Evolutionary conservation across 768 basidiomycete genomes (phyloP).

Genomic region (Leucosporidium scottii): DNA sequence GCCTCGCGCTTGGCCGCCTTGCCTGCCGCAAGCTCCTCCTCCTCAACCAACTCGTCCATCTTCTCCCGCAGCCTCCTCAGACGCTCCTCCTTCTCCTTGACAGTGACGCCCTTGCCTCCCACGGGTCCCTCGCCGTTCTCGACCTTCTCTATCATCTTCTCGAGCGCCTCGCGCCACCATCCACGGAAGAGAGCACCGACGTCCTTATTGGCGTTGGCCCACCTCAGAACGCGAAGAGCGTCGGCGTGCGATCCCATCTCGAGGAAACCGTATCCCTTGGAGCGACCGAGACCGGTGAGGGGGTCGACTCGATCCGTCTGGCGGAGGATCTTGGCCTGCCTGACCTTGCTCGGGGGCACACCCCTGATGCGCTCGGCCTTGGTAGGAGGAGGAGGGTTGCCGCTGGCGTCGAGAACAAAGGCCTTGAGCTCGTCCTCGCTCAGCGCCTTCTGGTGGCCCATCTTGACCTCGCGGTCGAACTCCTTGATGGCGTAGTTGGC

Average conservation of each 20-base stretch:
- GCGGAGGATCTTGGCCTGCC: conserved; percentile 87
- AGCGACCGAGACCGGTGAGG: conserved; percentile 74
- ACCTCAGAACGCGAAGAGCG: conserved; percentile 80
- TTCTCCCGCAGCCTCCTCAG: conserved; percentile 22
- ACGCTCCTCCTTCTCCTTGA: conserved; percentile 28
- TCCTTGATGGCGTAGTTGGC: conserved; percentile 69
- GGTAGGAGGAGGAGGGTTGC: neutral
- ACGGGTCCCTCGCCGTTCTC: conserved; percentile 34
- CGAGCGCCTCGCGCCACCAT: conserved; percentile 78
- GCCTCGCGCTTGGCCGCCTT: conserved; percentile 29
- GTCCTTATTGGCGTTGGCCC: conserved; percentile 82
- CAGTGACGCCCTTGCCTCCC: conserved; percentile 25
- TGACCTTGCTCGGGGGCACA: conserved; percentile 53
- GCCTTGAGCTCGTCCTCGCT: conserved; percentile 63
- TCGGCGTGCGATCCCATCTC: conserved; percentile 84
- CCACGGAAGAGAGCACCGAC: conserved; percentile 58
- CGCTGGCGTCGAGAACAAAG: conserved; percentile 40
- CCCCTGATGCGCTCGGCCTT: conserved; percentile 42
- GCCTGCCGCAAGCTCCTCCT: conserved; percentile 28
- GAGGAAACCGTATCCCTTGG: conserved; percentile 91
- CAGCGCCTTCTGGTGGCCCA: conserved; percentile 55
- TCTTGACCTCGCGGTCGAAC: conserved; percentile 72
- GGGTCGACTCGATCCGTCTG: conserved; percentile 83
- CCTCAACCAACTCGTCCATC: conserved; percentile 30
- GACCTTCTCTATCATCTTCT: conserved; percentile 42